These are phyloP conservation scores for Lipomyces sp. DNA, from an alignment of 805 yeast genomes.

Conservation along the genomic window DNA sequence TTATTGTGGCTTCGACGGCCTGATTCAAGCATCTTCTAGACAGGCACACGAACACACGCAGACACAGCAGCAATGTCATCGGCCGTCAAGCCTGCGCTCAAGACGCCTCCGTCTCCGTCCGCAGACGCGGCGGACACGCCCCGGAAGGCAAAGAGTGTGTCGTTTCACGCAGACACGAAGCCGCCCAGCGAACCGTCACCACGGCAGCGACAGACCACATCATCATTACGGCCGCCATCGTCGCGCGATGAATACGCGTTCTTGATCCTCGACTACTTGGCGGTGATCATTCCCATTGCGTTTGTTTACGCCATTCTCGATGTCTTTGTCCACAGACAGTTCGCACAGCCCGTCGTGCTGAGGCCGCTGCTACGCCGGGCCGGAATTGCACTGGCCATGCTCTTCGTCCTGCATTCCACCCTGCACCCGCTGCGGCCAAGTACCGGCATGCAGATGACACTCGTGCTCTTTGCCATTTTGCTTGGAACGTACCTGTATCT, in stretches of 20 bases:
- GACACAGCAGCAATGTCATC: not conserved
- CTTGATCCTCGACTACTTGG: constrained; percentile 33
- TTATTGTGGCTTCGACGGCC: too few species aligned
- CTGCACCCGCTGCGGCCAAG: constrained; percentile 33
- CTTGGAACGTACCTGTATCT: constrained; percentile 39
- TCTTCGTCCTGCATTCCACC: constrained; percentile 33
- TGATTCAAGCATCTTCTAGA: too few species aligned
- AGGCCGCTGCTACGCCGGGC: constrained; percentile 24
- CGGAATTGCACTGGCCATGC: constrained; percentile 35
- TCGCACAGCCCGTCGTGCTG: constrained; percentile 34
- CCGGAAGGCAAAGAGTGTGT: constrained; percentile 11
- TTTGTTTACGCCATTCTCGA: constrained; percentile 39
- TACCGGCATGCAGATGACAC: constrained; percentile 28
- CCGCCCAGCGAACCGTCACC: constrained; percentile 15
- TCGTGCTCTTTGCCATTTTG: constrained; percentile 30
- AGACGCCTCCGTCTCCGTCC: not conserved
- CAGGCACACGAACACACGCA: not conserved
- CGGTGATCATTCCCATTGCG: constrained; percentile 36
- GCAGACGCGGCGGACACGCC: not conserved
- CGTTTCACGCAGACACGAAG: constrained; percentile 23
- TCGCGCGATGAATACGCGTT: constrained; percentile 32
- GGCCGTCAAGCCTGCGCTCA: constrained; percentile 11
- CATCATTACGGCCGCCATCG: not conserved
- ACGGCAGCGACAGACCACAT: not conserved
- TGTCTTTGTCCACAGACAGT: constrained; percentile 39